Evolutionary conservation across 2,329 filamentous ascomycete genomes (phyloP).

Genomic region (Tolypocladium pustulatum): DNA sequence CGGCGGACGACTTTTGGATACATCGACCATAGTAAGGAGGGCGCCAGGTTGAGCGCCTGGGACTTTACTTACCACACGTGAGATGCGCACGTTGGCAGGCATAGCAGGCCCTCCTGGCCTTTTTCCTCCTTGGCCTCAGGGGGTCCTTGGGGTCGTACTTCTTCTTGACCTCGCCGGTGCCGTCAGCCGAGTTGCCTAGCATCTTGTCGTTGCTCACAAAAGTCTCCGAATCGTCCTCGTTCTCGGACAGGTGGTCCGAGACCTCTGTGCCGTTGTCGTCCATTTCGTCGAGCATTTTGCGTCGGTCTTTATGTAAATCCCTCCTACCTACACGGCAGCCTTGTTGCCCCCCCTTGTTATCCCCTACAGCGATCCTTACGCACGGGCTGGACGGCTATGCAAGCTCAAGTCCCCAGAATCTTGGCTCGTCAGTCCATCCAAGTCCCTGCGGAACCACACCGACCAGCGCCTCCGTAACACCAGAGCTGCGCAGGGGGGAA

Average conservation of each 20-base stretch:
- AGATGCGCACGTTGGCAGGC: conserved; percentile 95
- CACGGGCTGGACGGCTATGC: conserved; percentile 21
- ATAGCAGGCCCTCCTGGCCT: conserved; percentile 89
- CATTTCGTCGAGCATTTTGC: conserved; percentile 45
- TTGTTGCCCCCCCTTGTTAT: conserved; percentile 2
- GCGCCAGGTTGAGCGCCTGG: neutral
- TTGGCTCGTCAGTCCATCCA: conserved; percentile 15
- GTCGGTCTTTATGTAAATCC: conserved; percentile 35
- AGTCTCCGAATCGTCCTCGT: conserved; percentile 43
- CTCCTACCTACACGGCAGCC: conserved; percentile 13
- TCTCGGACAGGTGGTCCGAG: conserved; percentile 49
- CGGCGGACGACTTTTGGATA: neutral
- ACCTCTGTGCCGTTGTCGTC: conserved; percentile 43
- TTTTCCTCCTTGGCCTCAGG: conserved; percentile 80
- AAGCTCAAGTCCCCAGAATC: conserved; percentile 17
- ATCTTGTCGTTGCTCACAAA: conserved; percentile 39
- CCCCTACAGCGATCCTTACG: conserved; percentile 2
- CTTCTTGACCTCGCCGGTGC: conserved; percentile 48
- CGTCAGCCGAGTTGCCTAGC: conserved; percentile 35
- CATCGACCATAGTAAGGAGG: neutral
- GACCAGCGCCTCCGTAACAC: conserved; percentile 19
- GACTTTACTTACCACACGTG: conserved; percentile 76
- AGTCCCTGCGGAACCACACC: conserved; percentile 23
- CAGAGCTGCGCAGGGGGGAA: conserved; percentile 7
- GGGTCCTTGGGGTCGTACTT: conserved; percentile 82